These are phyloP conservation scores for Metahyphopichia silvanorum DNA, from an alignment of 805 yeast genomes.

Conservation along the genomic window DNA sequence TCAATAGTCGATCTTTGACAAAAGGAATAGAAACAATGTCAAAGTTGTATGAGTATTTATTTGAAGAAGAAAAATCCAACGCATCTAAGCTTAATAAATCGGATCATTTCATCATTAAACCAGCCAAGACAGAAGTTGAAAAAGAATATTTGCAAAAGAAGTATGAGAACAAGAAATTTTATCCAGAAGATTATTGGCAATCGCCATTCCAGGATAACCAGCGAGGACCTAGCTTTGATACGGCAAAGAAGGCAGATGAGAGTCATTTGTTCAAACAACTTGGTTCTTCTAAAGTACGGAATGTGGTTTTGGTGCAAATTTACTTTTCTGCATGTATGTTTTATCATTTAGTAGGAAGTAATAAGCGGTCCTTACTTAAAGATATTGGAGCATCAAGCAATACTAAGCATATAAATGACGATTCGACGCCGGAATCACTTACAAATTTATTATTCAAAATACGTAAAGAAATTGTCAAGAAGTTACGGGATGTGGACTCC, in stretches of 20 bases:
- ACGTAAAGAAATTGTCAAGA: constrained; percentile 22
- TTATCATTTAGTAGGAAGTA: constrained; percentile 21
- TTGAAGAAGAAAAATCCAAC: constrained; percentile 26
- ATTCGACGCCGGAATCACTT: constrained; percentile 20
- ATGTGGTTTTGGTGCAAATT: constrained; percentile 26
- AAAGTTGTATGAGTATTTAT: constrained; percentile 24
- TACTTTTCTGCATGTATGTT: constrained; percentile 27
- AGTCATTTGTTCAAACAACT: constrained; percentile 20
- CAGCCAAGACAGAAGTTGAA: constrained; percentile 13
- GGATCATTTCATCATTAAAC: constrained; percentile 14
- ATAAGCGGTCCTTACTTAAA: constrained; percentile 18
- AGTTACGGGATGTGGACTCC: constrained; percentile 19
- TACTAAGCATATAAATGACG: constrained; percentile 37
- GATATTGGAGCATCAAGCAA: constrained; percentile 21
- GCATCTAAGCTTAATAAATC: constrained; percentile 10
- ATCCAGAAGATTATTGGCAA: constrained; percentile 36
- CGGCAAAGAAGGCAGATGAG: constrained; percentile 19
- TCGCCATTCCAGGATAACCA: constrained; percentile 24
- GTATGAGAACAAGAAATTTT: constrained; percentile 17
- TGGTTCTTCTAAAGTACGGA: constrained; percentile 23
- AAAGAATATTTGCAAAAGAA: constrained; percentile 13
- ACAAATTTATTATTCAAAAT: constrained; percentile 18
- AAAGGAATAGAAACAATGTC: constrained; percentile 18
- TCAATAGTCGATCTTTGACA: constrained; percentile 16
- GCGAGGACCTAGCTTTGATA: constrained; percentile 13